Evolutionary conservation across 139 green algal genomes (phyloP).

Genomic region (Coelastrella sp.): DNA sequence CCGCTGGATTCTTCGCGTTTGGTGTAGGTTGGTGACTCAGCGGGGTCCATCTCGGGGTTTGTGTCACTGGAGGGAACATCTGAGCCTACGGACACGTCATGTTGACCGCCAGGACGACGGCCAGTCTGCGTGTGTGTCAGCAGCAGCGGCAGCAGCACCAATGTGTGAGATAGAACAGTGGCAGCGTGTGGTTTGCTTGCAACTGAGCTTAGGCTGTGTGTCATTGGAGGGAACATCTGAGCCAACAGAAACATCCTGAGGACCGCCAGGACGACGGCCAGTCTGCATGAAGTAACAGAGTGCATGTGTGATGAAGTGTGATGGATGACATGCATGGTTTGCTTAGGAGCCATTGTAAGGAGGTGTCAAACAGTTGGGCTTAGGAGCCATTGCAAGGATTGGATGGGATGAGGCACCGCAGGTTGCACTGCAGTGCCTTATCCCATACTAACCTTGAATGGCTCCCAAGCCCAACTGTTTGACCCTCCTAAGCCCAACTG

Average conservation of each 20-base stretch:
- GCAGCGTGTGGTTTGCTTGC: too few species aligned
- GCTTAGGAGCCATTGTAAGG: too few species aligned
- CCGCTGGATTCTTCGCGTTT: neutral
- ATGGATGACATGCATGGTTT: too few species aligned
- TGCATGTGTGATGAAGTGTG: too few species aligned
- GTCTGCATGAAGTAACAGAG: neutral
- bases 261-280: neutral
- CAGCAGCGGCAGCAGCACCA: neutral
- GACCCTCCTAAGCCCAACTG: too few species aligned
- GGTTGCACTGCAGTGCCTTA: too few species aligned
- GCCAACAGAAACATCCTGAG: neutral
- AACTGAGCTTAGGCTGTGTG: neutral
- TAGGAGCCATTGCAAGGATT: too few species aligned
- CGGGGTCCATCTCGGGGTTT: neutral
- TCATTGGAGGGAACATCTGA: neutral
- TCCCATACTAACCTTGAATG: too few species aligned
- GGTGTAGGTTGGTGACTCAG: neutral
- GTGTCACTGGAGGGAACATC: constrained; percentile 4
- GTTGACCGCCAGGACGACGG: neutral
- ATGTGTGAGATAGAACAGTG: too few species aligned
- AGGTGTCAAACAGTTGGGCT: too few species aligned
- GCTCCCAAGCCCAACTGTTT: too few species aligned
- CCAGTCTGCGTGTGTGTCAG: neutral
- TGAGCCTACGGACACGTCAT: neutral
- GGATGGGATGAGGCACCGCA: too few species aligned